phyloP scores from a whole-genome alignment of 148 eudicot species.

The Vaccinium macrocarpon region DNA sequence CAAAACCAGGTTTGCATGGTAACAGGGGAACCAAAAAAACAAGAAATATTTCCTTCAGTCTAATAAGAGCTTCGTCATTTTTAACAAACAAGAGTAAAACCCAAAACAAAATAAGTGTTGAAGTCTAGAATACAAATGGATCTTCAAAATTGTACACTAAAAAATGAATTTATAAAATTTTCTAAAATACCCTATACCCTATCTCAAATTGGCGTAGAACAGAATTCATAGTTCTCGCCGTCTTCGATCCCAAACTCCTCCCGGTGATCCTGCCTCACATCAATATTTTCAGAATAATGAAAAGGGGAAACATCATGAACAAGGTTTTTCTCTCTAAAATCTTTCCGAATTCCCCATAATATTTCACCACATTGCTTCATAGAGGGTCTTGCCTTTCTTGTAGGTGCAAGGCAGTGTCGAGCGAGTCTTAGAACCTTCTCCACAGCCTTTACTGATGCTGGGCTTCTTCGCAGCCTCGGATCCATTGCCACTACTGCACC shows the following conservation, averaged over 20 bases:
- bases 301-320: constrained; percentile 17
- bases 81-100: neutral
- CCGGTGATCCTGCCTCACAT: constrained; percentile 34
- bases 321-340: constrained; percentile 30
- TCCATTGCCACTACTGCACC: constrained; percentile 67
- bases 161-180: neutral
- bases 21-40: neutral
- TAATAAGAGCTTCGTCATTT: neutral
- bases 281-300: constrained; percentile 42
- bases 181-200: too few species aligned
- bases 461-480: constrained; percentile 53
- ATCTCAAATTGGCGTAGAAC: constrained; percentile 31
- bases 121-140: neutral
- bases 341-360: constrained; percentile 63
- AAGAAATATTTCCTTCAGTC: neutral
- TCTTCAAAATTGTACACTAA: neutral
- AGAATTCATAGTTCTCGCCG: constrained; percentile 30
- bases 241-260: constrained; percentile 39
- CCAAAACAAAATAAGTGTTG: neutral
- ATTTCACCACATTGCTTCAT: constrained; percentile 70
- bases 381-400: constrained; percentile 54
- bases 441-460: constrained; percentile 50
- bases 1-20: neutral
- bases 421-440: constrained; percentile 59
- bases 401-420: constrained; percentile 43